Evolutionary conservation across 2,329 filamentous ascomycete genomes (phyloP).

Genomic region (Penicillium sp.): DNA sequence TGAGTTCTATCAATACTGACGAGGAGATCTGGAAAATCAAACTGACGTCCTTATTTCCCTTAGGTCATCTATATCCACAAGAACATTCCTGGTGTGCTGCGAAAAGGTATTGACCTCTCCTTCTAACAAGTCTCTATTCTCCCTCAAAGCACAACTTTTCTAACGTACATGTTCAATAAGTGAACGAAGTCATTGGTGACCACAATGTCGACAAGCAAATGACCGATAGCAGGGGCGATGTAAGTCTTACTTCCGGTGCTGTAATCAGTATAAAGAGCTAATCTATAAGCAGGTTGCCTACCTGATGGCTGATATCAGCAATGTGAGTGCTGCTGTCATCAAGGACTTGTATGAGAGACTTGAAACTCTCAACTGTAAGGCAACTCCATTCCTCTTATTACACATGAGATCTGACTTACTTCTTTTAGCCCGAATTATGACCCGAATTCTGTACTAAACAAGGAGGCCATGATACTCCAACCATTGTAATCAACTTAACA

Average conservation of each 20-base stretch:
- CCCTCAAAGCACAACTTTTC: not conserved
- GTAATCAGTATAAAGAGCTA: conserved; percentile 3
- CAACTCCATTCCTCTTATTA: not conserved
- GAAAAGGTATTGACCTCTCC: conserved; percentile 59
- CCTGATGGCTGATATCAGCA: conserved; percentile 95
- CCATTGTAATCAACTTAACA: conserved; percentile 25
- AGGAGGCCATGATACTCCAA: not conserved
- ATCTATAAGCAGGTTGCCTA: conserved; percentile 68
- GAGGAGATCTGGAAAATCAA: not conserved
- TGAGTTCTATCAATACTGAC: conserved; percentile 37
- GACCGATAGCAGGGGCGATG: conserved; percentile 89
- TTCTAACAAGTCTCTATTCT: not conserved
- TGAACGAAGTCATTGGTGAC: conserved; percentile 90
- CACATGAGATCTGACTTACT: conserved; percentile 10
- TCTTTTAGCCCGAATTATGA: conserved; percentile 46
- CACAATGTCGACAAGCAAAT: conserved; percentile 99
- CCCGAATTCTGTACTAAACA: conserved; percentile 45
- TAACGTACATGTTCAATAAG: conserved; percentile 41
- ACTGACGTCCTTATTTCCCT: not conserved
- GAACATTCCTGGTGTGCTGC: conserved; percentile 92
- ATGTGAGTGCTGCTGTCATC: conserved; percentile 76
- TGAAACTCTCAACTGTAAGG: conserved; percentile 76
- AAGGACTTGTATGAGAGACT: conserved; percentile 82
- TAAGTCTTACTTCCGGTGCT: conserved; percentile 39
- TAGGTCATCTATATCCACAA: conserved; percentile 92